Evolutionary conservation across 192 early-diverging fungal species (phyloP).

Genomic region (Pilaira anomala): DNA sequence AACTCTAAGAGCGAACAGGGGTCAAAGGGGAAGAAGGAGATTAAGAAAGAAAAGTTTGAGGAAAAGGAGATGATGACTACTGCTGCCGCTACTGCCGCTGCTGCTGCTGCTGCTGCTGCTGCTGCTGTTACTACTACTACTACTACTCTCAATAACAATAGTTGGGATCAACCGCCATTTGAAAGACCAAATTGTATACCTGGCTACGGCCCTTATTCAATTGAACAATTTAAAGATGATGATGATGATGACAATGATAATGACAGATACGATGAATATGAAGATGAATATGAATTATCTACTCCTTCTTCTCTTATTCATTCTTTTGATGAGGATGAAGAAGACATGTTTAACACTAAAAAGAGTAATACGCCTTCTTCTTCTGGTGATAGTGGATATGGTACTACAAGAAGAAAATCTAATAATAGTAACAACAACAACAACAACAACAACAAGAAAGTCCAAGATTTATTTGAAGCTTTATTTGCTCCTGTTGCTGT

Average conservation of each 20-base stretch:
- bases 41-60: not conserved
- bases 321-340: conserved; percentile 5
- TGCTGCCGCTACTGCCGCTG: no score
- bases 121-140: no score
- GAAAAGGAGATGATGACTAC: not conserved
- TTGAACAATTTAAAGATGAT: not conserved
- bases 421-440: no score
- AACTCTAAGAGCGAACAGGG: not conserved
- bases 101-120: no score
- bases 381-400: conserved; percentile 19
- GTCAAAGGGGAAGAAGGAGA: conserved; percentile 7
- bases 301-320: not conserved
- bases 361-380: conserved; percentile 13
- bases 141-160: no score
- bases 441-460: not conserved
- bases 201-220: not conserved
- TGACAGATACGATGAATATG: no score
- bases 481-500: not conserved
- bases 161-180: conserved; percentile 1
- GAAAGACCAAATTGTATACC: conserved; percentile 17
- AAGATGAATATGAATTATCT: no score
- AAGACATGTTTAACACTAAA: conserved; percentile 7
- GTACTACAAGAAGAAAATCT: conserved; percentile 13
- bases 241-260: no score
- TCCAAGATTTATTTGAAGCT: not conserved